Evolutionary conservation across 1,284 basidiomycete species (phyloP).

Genomic region (Wolfiporia cocos): DNA sequence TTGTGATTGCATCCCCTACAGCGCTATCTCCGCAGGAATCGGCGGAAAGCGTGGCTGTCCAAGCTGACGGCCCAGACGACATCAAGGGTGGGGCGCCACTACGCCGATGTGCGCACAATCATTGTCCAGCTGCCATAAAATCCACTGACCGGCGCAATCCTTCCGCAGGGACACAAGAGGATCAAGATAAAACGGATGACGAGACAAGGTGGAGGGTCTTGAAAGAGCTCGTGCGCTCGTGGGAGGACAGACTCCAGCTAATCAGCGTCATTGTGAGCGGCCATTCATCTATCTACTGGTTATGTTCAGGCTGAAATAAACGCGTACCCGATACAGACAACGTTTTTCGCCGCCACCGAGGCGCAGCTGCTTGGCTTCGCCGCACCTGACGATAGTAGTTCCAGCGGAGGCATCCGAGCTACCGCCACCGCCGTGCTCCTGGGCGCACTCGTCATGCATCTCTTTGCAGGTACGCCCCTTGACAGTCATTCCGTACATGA

Average conservation of each 20-base stretch:
- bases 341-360: conserved; percentile 57
- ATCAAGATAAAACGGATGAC: conserved; percentile 42
- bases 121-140: no score
- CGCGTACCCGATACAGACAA: conserved; percentile 34
- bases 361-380: conserved; percentile 43
- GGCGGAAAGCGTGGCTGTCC: no score
- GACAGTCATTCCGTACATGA: background rate
- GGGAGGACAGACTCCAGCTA: conserved; percentile 55
- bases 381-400: conserved; percentile 18
- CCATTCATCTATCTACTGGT: background rate
- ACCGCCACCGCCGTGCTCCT: conserved; percentile 41
- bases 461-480: conserved; percentile 39
- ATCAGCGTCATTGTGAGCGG: conserved; percentile 41
- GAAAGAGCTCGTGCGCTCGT: conserved; percentile 46
- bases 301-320: background rate
- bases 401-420: conserved; percentile 21
- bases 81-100: no score
- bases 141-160: no score
- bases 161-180: conserved; percentile 38
- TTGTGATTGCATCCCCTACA: no score
- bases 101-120: no score
- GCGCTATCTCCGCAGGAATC: no score
- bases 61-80: no score
- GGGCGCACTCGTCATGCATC: conserved; percentile 47
- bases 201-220: conserved; percentile 37